A percentile compares a stretch with the other conserved stretches of the same genome.
Evolutionary conservation across 2,329 filamentous ascomycete species (phyloP).

Genomic region (Neospermospora avenae): DNA sequence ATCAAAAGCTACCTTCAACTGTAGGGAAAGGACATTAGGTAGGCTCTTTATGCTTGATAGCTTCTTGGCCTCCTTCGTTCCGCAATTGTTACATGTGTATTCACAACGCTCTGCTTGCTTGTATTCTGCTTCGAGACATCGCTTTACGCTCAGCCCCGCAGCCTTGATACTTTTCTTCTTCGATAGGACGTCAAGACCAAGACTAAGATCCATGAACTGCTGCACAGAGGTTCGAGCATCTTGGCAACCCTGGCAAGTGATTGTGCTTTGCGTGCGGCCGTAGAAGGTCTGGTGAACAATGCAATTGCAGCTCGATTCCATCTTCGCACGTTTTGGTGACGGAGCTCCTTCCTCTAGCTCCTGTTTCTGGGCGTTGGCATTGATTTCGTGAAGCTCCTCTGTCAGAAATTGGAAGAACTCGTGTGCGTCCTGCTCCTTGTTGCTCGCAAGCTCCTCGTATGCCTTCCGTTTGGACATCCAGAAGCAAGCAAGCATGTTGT

Average conservation of each 20-base stretch:
- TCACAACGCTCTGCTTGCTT: constrained; percentile 84
- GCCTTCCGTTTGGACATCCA: constrained; percentile 79
- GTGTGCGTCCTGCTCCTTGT: constrained; percentile 94
- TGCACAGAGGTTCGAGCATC: constrained; percentile 81
- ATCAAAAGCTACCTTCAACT: constrained; percentile 70
- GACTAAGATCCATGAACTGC: constrained; percentile 84
- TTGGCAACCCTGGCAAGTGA: constrained; percentile 84
- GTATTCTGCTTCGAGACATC: constrained; percentile 82
- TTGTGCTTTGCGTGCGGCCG: constrained; percentile 84
- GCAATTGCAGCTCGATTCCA: constrained; percentile 62
- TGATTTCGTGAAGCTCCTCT: constrained; percentile 83
- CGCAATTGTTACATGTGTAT: constrained; percentile 82
- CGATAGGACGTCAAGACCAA: constrained; percentile 74
- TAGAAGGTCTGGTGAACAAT: constrained; percentile 95
- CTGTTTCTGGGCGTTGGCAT: constrained; percentile 50
- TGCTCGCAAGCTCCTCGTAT: constrained; percentile 76
- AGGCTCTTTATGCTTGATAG: constrained; percentile 80
- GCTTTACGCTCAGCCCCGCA: constrained; percentile 56
- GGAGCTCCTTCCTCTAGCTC: constrained; percentile 24
- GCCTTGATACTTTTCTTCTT: constrained; percentile 56
- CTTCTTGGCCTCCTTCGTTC: constrained; percentile 75
- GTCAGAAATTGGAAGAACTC: constrained; percentile 96
- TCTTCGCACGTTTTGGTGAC: constrained; percentile 24
- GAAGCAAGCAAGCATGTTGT: constrained; percentile 83
- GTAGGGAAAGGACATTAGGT: constrained; percentile 86